Evolutionary conservation across 2,329 filamentous ascomycete species (phyloP).

Genomic region (Colletotrichum scovillei): DNA sequence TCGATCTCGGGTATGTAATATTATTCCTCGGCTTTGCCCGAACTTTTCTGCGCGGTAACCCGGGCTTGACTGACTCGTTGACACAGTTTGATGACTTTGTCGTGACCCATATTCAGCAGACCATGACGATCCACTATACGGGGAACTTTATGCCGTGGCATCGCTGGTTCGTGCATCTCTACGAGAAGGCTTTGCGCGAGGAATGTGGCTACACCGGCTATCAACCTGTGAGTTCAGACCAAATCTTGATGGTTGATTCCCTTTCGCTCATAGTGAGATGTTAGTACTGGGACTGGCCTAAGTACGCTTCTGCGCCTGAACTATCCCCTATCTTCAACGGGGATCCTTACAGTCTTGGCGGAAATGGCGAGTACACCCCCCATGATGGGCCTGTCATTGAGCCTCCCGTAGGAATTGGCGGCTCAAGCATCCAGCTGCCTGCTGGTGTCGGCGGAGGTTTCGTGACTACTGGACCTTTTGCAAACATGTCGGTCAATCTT

Average conservation of each 20-base stretch:
- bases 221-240: conserved; percentile 45
- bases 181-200: conserved; percentile 50
- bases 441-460: conserved; percentile 63
- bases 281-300: conserved; percentile 52
- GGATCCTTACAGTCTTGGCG: conserved; percentile 47
- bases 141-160: conserved; percentile 56
- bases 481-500: conserved; percentile 48
- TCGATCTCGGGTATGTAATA: conserved; percentile 49
- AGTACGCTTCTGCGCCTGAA: conserved; percentile 37
- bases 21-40: no score
- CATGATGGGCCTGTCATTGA: conserved; percentile 42
- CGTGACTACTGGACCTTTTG: conserved; percentile 57
- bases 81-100: conserved; percentile 46
- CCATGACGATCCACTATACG: conserved; percentile 40
- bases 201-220: conserved; percentile 55
- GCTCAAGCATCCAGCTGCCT: conserved; percentile 43
- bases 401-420: conserved; percentile 37
- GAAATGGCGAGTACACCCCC: conserved; percentile 48
- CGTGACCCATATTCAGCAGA: conserved; percentile 45
- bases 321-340: conserved; percentile 6
- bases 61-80: background rate
- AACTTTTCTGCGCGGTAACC: no score
- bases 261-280: background rate
- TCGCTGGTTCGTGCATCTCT: conserved; percentile 52
- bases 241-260: background rate